A percentile compares a stretch with the other conserved stretches of the same genome.
Conservation (phyloP, 192 early-diverging fungal genomes). For the Linnemannia zychae region DNA sequence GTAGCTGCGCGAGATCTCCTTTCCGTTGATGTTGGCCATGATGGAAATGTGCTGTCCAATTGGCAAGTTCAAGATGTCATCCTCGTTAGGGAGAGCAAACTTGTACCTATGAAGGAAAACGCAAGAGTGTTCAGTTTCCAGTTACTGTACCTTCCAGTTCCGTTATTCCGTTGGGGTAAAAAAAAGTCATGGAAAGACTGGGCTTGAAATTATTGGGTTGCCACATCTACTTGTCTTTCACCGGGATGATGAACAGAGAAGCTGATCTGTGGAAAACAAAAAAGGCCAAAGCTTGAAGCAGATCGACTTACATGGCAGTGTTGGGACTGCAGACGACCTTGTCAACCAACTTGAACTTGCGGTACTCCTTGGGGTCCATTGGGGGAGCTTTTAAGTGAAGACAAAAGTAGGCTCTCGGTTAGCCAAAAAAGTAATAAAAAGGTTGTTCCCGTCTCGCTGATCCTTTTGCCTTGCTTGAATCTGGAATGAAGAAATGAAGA, state of each 20-base stretch:
- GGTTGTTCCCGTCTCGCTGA: background rate
- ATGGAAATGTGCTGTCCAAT: constrained; percentile 95
- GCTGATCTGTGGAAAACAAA: background rate
- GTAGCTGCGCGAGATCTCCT: constrained; percentile 89
- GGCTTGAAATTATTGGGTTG: background rate
- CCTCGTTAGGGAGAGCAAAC: constrained; percentile 80
- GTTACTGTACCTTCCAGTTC: background rate
- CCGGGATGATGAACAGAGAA: constrained; percentile 1
- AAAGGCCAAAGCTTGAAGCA: background rate
- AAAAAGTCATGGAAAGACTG: background rate
- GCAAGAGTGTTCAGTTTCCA: background rate
- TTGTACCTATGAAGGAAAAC: constrained; percentile 72
- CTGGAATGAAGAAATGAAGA: background rate
- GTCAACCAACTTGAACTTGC: constrained; percentile 81
- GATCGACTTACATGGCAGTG: constrained; percentile 80
- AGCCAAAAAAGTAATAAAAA: background rate
- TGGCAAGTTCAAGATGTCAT: constrained; percentile 85
- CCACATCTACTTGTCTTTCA: constrained; percentile 6
- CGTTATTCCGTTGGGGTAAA: constrained; percentile 9
- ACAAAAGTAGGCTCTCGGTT: background rate
- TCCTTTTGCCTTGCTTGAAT: background rate
- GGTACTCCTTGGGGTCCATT: constrained; percentile 78
- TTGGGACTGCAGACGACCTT: constrained; percentile 86
- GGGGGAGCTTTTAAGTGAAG: constrained; percentile 56
- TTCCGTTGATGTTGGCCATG: constrained; percentile 86